Conservation (phyloP, 2,329 filamentous ascomycete genomes). For the Dendryphion nanum region DNA sequence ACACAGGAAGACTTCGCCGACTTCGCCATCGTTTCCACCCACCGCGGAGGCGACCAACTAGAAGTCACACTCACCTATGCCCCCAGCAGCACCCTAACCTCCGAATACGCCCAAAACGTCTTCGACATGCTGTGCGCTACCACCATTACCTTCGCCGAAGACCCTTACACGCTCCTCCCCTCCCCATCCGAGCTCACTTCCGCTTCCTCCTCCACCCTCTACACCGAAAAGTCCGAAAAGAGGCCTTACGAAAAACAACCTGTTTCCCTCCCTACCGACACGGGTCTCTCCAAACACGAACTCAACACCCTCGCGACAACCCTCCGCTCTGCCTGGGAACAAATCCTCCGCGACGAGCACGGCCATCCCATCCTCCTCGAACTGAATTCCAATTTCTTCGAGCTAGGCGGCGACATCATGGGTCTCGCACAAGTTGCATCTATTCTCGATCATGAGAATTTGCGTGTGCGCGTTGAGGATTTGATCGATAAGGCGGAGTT, state of each 20-base stretch:
- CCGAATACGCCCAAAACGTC: slow-evolving; percentile 53
- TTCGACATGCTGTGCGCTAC: slow-evolving; percentile 32
- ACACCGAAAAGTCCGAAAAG: slow-evolving; percentile 20
- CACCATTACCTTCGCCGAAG: slow-evolving; percentile 22
- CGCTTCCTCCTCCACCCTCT: slow-evolving; percentile 19
- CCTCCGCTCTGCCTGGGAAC: slow-evolving; percentile 28
- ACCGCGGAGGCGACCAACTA: slow-evolving; percentile 19
- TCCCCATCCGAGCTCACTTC: slow-evolving; percentile 26
- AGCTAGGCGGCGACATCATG: slow-evolving; percentile 35
- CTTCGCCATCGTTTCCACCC: slow-evolving; percentile 29
- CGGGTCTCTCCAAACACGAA: slow-evolving; percentile 25
- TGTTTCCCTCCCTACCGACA: slow-evolving; percentile 22
- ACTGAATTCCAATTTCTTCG: slow-evolving; percentile 31
- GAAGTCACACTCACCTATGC: slow-evolving; percentile 30
- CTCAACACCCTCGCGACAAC: slow-evolving; percentile 19
- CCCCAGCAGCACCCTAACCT: slow-evolving; percentile 48
- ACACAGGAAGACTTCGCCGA: slow-evolving; percentile 35
- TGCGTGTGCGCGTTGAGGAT: slow-evolving; percentile 29
- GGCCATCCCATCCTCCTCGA: slow-evolving; percentile 18
- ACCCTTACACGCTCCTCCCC: slow-evolving; percentile 27
- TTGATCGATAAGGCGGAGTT: slow-evolving; percentile 30
- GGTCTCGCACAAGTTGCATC: slow-evolving; percentile 30
- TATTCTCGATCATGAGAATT: slow-evolving; percentile 26
- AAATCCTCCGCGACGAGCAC: slow-evolving; percentile 27
- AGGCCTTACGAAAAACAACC: slow-evolving; percentile 24